Conservation (phyloP, 2,329 filamentous ascomycete genomes). For the Calonectria henricotiae region DNA sequence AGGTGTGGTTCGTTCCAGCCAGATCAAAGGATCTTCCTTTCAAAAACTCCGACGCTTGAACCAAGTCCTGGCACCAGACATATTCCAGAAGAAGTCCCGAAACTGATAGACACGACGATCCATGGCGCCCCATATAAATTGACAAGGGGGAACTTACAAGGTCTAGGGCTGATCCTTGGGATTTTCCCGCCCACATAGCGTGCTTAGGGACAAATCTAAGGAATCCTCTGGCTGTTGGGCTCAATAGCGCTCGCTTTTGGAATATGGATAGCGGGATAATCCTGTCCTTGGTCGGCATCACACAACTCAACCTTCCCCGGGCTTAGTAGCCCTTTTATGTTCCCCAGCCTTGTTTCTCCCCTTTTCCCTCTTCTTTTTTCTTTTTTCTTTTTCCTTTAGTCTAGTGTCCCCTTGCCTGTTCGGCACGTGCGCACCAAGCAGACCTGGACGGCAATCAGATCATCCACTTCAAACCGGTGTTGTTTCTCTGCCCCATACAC, state of each 20-base stretch:
- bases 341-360: background rate
- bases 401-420: constrained; percentile 4
- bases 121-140: constrained; percentile 27
- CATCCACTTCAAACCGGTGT: background rate
- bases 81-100: constrained; percentile 41
- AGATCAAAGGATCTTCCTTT: constrained; percentile 16
- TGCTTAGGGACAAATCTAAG: constrained; percentile 17
- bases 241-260: background rate
- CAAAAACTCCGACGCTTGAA: constrained; percentile 38
- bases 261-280: constrained; percentile 6
- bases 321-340: constrained; percentile 9
- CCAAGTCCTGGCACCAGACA: constrained; percentile 16
- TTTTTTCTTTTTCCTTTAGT: background rate
- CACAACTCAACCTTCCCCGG: constrained; percentile 3
- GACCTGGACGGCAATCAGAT: constrained; percentile 6
- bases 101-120: constrained; percentile 36
- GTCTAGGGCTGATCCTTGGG: constrained; percentile 28
- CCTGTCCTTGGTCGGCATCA: background rate
- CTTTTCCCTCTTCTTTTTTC: too few species aligned
- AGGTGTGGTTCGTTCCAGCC: constrained; percentile 14
- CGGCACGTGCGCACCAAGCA: background rate
- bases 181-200: constrained; percentile 33
- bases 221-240: constrained; percentile 18
- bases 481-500: constrained; percentile 12
- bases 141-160: constrained; percentile 30